Evolutionary conservation across 495 filamentous ascomycete species (phyloP), one percentile per base, ranked within the genome.

Genomic region (Choiromyces venosus): DNA sequence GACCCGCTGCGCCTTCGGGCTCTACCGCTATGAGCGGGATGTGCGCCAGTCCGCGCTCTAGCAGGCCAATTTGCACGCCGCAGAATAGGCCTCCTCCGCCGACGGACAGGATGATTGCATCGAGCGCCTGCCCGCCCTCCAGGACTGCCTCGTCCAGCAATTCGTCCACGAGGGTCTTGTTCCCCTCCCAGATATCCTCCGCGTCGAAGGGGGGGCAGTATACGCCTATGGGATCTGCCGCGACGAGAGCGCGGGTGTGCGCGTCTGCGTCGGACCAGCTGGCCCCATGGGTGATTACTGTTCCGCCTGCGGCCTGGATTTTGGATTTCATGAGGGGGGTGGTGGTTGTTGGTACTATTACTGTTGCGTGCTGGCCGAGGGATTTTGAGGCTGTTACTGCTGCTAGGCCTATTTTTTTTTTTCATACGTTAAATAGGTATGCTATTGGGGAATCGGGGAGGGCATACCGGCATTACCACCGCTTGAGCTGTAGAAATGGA

Each of bases 181-280:
- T 87, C 38, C 95, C 95, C 37, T 89, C 84, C 94, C 95, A 97
- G 76, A 97, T 88, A 74, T 91, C 88, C 40, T 88, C 84, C 82
- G 96, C 88, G 81, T 99, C 93, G 77, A 97, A 99, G 21, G 95
- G 95, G 40, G 93, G 91, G 10, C 95, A 92, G 82, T 97, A 97
- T n/a, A 94, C 87, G 18, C 89, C 88, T 69, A 85, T 82, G 68
- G 67, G 39, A 70, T 82, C 79, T 21, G 84, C 80, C 70, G 84
- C 84, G 80, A 94, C 85, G 1, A 86, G 85, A 36, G 87, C 85
- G 33, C 88, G 86, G 79, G 96, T 87, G 80, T 88, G 90, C 37
- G 83, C 83, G 76, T 96, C 94, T 0, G 94, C 94, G 73, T 92
- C 93, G 64, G 83, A 84, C 90, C 92, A 96, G 73, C 85, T 89